Evolutionary conservation across 169 alveolate species (phyloP).

Genomic region (Eimeria maxima): DNA sequence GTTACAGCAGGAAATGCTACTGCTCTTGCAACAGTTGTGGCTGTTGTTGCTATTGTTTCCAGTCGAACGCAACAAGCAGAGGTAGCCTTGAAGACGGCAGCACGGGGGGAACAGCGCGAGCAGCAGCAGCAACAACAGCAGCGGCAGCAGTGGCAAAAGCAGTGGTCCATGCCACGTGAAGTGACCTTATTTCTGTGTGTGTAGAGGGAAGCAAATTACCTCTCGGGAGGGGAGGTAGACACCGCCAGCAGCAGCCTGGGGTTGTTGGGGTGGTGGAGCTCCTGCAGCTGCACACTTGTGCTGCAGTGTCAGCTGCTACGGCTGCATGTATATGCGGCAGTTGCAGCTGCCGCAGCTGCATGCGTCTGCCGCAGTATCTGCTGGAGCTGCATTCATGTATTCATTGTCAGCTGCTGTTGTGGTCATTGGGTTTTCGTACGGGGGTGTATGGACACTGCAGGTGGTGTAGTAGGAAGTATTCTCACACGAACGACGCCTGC

Average conservation of each 20-base stretch:
- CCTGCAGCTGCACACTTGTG: neutral
- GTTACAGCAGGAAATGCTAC: conserved; percentile 40
- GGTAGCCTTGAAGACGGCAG: neutral
- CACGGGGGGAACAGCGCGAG: conserved; percentile 18
- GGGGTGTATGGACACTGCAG: neutral
- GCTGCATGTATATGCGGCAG: neutral
- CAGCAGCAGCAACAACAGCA: conserved; percentile 50
- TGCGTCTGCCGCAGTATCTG: neutral
- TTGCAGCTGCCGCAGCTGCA: conserved; percentile 2
- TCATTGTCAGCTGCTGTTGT: conserved; percentile 10
- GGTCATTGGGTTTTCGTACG: neutral
- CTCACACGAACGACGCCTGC: neutral
- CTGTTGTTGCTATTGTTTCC: conserved; percentile 36
- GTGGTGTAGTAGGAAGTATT: neutral
- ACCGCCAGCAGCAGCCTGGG: conserved; percentile 1
- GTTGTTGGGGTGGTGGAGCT: neutral
- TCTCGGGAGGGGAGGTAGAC: neutral
- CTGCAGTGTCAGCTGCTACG: conserved; percentile 15
- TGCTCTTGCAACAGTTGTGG: conserved; percentile 29
- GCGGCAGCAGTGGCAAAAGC: conserved; percentile 58
- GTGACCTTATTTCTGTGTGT: neutral
- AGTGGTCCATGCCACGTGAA: neutral
- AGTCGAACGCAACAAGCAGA: neutral
- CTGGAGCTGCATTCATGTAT: neutral
- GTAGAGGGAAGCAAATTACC: neutral